Evolutionary conservation across 805 yeast species (phyloP).

Genomic region (Suhomyces sp.): DNA sequence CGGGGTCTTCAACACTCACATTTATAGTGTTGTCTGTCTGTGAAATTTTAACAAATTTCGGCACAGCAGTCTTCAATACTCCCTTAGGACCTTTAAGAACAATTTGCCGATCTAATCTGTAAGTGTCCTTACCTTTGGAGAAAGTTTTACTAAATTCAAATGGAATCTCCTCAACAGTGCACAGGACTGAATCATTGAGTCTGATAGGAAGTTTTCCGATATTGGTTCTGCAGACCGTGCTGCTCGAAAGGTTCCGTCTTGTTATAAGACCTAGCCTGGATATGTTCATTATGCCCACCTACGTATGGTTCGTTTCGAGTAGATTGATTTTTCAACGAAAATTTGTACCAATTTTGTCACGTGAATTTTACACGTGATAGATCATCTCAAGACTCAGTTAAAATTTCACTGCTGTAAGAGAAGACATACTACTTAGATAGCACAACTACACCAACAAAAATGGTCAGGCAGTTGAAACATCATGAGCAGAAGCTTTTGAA

Average conservation of each 20-base stretch:
- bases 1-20: slow-evolving; percentile 57
- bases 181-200: slow-evolving; percentile 58
- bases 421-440: background rate
- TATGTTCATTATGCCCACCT: background rate
- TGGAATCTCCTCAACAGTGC: slow-evolving; percentile 46
- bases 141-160: slow-evolving; percentile 54
- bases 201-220: slow-evolving; percentile 79
- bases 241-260: slow-evolving; percentile 12
- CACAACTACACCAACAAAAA: slow-evolving; percentile 20
- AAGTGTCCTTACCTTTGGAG: slow-evolving; percentile 62
- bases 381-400: slow-evolving; percentile 4
- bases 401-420: background rate
- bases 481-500: slow-evolving; percentile 93
- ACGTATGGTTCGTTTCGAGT: background rate
- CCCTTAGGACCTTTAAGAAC: slow-evolving; percentile 80
- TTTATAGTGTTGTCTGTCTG: slow-evolving; percentile 34
- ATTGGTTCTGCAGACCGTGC: slow-evolving; percentile 45
- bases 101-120: slow-evolving; percentile 56
- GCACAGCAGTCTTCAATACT: slow-evolving; percentile 56
- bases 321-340: background rate
- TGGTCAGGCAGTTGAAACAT: slow-evolving; percentile 87
- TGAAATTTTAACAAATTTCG: slow-evolving; percentile 60
- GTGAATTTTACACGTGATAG: background rate
- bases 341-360: background rate
- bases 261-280: background rate